phyloP scores from a whole-genome alignment of 129 eudicot species.

The carrot (Daucus carota) region DH1_v3.0 NC_030388.2:22298501-22299000 shows the following conservation, averaged over 20 bases:
- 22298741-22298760: neutral
- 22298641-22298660: neutral
- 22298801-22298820: too few relatives aligned
- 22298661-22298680: neutral
- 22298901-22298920: too few relatives aligned
- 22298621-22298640: neutral
- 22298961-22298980: neutral
- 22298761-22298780: neutral
- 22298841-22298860: too few relatives aligned
- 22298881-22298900: neutral
- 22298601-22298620: neutral
- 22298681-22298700: neutral
- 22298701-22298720: neutral
- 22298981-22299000: neutral
- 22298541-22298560: slow-evolving; percentile 79
- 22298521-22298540: slow-evolving; percentile 93
- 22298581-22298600: slow-evolving; percentile 24
- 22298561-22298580: slow-evolving; percentile 38
- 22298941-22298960: neutral
- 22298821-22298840: too few relatives aligned
- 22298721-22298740: neutral
- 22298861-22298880: too few relatives aligned
- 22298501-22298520: slow-evolving; percentile 64
- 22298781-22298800: too few relatives aligned
- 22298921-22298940: neutral